phyloP scores from a whole-genome alignment of 2,329 filamentous ascomycete species.

The Fusarium sp. region DNA sequence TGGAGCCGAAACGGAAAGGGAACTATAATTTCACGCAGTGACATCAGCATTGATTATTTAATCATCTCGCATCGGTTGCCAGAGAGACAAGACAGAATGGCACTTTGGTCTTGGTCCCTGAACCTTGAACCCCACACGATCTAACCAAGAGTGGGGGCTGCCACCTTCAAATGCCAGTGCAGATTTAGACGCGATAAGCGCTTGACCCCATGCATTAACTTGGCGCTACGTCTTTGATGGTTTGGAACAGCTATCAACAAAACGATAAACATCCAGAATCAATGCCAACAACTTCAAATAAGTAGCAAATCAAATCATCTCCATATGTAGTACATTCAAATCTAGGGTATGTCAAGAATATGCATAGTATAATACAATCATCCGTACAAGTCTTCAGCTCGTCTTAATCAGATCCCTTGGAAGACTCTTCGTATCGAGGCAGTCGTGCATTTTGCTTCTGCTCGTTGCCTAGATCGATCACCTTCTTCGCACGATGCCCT shows the following conservation, averaged over 20 bases:
- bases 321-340: slow-evolving; percentile 34
- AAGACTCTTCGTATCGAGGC: slow-evolving; percentile 6
- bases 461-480: slow-evolving; percentile 29
- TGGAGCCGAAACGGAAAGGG: not conserved
- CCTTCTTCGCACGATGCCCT: slow-evolving; percentile 33
- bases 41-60: slow-evolving; percentile 7
- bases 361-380: slow-evolving; percentile 39
- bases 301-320: slow-evolving; percentile 23
- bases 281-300: not conserved
- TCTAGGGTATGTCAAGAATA: slow-evolving; percentile 37
- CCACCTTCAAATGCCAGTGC: slow-evolving; percentile 4
- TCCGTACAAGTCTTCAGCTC: slow-evolving; percentile 6
- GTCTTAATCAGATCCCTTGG: slow-evolving; percentile 10
- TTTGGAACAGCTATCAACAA: too few relatives aligned
- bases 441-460: not conserved
- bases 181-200: slow-evolving; percentile 42
- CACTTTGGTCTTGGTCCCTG: slow-evolving; percentile 27
- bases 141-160: slow-evolving; percentile 14
- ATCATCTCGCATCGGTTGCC: slow-evolving; percentile 28
- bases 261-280: not conserved
- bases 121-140: slow-evolving; percentile 26
- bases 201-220: slow-evolving; percentile 16
- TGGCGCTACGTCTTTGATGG: slow-evolving; percentile 7
- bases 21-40: slow-evolving; percentile 9
- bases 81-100: slow-evolving; percentile 37